Base-by-base conservation (phyloP, 2,329 filamentous ascomycete genomes). In the Aspergillus ochraceus region DNA sequence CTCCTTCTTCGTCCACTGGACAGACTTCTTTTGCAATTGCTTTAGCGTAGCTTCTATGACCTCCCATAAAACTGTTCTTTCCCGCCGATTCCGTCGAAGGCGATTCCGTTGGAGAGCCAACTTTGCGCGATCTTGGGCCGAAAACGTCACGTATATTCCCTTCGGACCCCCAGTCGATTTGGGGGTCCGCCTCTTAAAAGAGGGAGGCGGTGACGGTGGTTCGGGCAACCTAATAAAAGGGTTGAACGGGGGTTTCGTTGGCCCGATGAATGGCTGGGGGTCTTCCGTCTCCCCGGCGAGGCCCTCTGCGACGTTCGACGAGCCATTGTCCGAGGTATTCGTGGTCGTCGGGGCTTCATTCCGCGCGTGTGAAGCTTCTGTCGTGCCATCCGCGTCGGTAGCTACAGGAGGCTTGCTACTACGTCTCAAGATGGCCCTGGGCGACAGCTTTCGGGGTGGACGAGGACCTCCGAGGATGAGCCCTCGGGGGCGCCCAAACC, bases 41-140 rank as follows among this genome's bases (percentile, higher is more conserved):
- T 70, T 64, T 47, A 77, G 61, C 24, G 72, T 51, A 6, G 66
- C 59, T 57, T 68, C 65, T n/a, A 74, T 62, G 19, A 68, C 66
- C 24, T 56, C 61, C 70, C 70, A 74, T 47, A 62, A 57, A 36
- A 36, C 54, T 49, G 20, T 8, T 6, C 50, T 19, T 32, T 20
- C 22, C 1, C 45, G 49, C 32, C n/a, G 47, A 14, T 49, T 58
- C 55, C 22, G 58, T 49, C 54, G 60, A 9, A 36, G 50, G 17
- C 66, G 51, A 26, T 65, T 67, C 46, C 14, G 60, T 32, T 9
- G 68, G 68, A 57, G 67, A 69, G 36, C 67, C 62, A 29, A 74
- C 52, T 62, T 73, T 14, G 4, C 10, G 2, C 11, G 10, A 36
- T 36, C 32, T 36, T 12, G 30, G 30, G 30, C 30, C 30, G 30